Conservation (phyloP, 768 basidiomycete species). For the Russula sp. region DNA sequence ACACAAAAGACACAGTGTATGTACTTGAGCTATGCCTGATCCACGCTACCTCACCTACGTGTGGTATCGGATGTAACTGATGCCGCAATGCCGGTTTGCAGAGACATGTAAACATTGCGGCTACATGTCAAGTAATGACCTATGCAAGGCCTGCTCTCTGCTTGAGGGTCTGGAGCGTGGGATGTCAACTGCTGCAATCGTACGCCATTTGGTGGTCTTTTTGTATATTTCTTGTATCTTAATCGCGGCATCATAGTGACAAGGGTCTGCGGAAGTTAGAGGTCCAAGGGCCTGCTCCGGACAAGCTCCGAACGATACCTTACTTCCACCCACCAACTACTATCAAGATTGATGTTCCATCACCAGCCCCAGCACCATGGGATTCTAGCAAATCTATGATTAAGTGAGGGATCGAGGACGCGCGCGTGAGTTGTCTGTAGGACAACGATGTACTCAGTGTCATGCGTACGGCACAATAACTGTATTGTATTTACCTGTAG, state of each 20-base stretch:
- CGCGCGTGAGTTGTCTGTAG: too few species aligned
- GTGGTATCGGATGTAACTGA: not conserved
- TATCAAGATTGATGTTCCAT: slow-evolving; percentile 23
- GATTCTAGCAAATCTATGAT: too few species aligned
- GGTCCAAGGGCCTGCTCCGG: slow-evolving; percentile 45
- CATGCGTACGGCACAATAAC: too few species aligned
- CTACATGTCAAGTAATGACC: too few species aligned
- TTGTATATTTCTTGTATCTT: not conserved
- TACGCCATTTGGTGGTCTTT: too few species aligned
- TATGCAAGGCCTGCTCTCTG: slow-evolving; percentile 86
- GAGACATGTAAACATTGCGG: too few species aligned
- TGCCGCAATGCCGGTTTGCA: too few species aligned
- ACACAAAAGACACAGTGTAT: slow-evolving; percentile 79
- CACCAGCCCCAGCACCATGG: not conserved
- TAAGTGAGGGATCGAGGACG: too few species aligned
- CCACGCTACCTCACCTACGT: not conserved
- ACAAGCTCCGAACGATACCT: slow-evolving; percentile 78
- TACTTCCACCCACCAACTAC: slow-evolving; percentile 42
- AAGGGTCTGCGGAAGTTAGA: slow-evolving; percentile 56
- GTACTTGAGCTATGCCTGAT: slow-evolving; percentile 26
- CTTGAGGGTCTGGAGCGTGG: slow-evolving; percentile 88
- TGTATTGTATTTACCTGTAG: too few species aligned
- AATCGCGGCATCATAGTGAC: slow-evolving; percentile 36
- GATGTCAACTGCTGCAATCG: slow-evolving; percentile 34
- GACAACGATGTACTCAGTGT: too few species aligned